Evolutionary conservation across 805 yeast genomes (phyloP).

Genomic region (Ogataea trehalophila): DNA sequence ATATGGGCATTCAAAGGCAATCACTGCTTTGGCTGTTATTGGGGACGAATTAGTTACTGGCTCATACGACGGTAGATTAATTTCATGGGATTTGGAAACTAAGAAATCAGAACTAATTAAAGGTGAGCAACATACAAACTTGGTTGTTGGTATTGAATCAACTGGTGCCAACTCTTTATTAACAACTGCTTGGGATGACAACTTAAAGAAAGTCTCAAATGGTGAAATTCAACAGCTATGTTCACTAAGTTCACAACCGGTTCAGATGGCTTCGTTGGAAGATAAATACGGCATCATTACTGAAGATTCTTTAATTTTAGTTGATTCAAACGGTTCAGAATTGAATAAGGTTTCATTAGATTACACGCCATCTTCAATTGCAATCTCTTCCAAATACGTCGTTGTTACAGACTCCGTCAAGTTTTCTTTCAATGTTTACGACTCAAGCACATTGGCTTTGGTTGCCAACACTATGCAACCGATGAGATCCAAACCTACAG

Average conservation of each 20-base stretch:
- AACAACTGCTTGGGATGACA: constrained; percentile 83
- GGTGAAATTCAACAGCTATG: constrained; percentile 24
- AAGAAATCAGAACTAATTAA: constrained; percentile 34
- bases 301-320: constrained; percentile 36
- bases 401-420: constrained; percentile 46
- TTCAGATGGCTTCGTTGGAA: constrained; percentile 34
- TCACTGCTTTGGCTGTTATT: constrained; percentile 51
- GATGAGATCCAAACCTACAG: constrained; percentile 58
- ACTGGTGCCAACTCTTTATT: constrained; percentile 22
- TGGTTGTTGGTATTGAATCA: constrained; percentile 49
- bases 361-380: constrained; percentile 43
- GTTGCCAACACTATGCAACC: constrained; percentile 26
- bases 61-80: constrained; percentile 74
- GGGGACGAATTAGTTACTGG: constrained; percentile 46
- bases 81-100: constrained; percentile 47
- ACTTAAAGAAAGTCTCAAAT: constrained; percentile 39
- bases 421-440: constrained; percentile 37
- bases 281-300: constrained; percentile 40
- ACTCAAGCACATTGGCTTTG: constrained; percentile 12
- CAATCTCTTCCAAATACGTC: constrained; percentile 36
- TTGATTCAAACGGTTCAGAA: constrained; percentile 28
- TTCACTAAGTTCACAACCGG: constrained; percentile 45
- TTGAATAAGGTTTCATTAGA: constrained; percentile 28
- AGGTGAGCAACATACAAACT: constrained; percentile 55
- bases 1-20: constrained; percentile 77